phyloP scores from a whole-genome alignment of 1,284 basidiomycete genomes.

The Meripilus lineatus region DNA sequence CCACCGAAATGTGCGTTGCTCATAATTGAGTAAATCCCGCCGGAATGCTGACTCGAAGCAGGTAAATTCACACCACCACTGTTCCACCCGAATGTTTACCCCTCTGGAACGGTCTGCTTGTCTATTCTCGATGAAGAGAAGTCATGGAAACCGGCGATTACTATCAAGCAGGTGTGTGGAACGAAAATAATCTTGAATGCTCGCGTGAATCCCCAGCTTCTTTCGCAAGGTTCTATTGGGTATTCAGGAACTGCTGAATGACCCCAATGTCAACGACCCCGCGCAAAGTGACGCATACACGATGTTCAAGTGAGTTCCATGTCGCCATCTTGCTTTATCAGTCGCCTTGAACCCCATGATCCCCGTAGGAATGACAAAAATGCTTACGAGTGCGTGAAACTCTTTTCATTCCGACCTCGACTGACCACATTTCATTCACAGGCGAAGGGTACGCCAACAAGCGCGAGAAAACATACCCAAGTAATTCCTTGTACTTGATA shows the following conservation, averaged over 20 bases:
- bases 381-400: conserved; percentile 74
- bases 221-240: conserved; percentile 81
- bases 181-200: too few species aligned
- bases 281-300: conserved; percentile 97
- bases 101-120: conserved; percentile 96
- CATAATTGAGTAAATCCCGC: too few species aligned
- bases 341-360: conserved; percentile 1
- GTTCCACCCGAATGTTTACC: conserved; percentile 99
- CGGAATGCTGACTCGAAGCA: conserved; percentile 31
- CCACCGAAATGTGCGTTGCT: conserved; percentile 86
- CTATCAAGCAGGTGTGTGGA: conserved; percentile 95
- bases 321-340: conserved; percentile 3
- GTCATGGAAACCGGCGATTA: conserved; percentile 98
- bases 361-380: conserved; percentile 76
- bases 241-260: conserved; percentile 90
- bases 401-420: conserved; percentile 4
- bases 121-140: conserved; percentile 99
- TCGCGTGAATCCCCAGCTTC: too few species aligned
- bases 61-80: conserved; percentile 96
- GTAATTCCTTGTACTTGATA: conserved; percentile 34
- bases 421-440: conserved; percentile 25
- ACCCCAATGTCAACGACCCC: conserved; percentile 93
- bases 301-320: conserved; percentile 82
- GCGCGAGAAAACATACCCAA: conserved; percentile 84
- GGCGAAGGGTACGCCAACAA: conserved; percentile 74